Conservation (phyloP, 805 yeast species). For the Pichia occidentalis region DNA sequence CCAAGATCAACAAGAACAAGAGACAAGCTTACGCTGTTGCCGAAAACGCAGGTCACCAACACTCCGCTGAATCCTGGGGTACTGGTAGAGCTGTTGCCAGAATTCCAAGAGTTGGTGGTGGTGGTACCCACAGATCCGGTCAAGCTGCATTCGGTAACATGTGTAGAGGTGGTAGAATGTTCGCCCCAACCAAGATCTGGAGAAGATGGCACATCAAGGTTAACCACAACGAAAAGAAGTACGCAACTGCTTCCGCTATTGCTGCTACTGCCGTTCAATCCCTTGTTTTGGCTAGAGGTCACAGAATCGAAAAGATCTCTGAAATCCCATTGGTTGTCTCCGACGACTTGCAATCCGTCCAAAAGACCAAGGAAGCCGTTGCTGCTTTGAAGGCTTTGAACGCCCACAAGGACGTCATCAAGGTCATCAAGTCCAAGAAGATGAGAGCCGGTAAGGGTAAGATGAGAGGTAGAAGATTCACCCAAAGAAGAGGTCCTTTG, state of each 20-base stretch:
- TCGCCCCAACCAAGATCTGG: slow-evolving; percentile 99
- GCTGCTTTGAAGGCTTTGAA: slow-evolving; percentile 97
- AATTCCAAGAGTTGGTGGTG: slow-evolving; percentile 99
- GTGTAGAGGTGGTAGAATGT: slow-evolving; percentile 99
- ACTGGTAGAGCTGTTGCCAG: slow-evolving; percentile 99
- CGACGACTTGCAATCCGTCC: slow-evolving; percentile 83
- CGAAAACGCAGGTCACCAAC: slow-evolving; percentile 99
- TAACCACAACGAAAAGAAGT: slow-evolving; percentile 99
- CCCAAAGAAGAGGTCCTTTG: slow-evolving; percentile 99
- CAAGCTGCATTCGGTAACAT: slow-evolving; percentile 99
- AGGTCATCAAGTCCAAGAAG: slow-evolving; percentile 97
- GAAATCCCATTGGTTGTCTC: slow-evolving; percentile 98
- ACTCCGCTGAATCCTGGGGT: slow-evolving; percentile 99
- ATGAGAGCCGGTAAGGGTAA: slow-evolving; percentile 99
- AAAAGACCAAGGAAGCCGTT: slow-evolving; percentile 98
- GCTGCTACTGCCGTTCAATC: slow-evolving; percentile 99
- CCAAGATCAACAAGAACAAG: slow-evolving; percentile 99
- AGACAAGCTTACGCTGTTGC: slow-evolving; percentile 99
- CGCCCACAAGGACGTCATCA: slow-evolving; percentile 96
- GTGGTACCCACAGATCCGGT: slow-evolving; percentile 99
- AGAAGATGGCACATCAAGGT: slow-evolving; percentile 99
- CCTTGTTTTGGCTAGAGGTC: slow-evolving; percentile 98
- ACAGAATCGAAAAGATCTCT: slow-evolving; percentile 96
- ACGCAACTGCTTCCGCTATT: slow-evolving; percentile 99
- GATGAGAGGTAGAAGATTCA: slow-evolving; percentile 98